Conservation (phyloP, 2,329 filamentous ascomycete species). For the Scedosporium boydii region DNA sequence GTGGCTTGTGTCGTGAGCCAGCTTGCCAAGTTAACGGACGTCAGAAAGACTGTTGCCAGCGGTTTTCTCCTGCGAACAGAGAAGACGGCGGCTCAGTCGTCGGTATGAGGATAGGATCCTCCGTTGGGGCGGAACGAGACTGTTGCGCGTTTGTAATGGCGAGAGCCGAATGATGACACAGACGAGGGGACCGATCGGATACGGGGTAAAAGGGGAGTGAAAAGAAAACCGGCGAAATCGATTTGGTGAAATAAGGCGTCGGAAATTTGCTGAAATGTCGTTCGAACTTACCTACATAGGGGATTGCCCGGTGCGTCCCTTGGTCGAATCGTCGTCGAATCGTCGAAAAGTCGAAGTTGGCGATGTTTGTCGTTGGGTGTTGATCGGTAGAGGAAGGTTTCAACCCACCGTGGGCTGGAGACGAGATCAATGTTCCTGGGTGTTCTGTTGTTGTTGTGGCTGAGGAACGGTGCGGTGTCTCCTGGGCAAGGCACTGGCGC, state of each 20-base stretch:
- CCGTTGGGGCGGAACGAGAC: background rate
- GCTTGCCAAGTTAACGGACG: background rate
- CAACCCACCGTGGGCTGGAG: background rate
- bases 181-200: background rate
- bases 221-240: background rate
- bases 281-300: background rate
- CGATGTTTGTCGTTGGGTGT: background rate
- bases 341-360: conserved; percentile 2
- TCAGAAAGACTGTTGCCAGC: background rate
- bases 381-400: background rate
- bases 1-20: background rate
- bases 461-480: conserved; percentile 3
- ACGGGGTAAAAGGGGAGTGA: background rate
- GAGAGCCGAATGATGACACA: background rate
- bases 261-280: background rate
- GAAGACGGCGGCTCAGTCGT: background rate
- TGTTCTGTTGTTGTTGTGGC: conserved; percentile 5
- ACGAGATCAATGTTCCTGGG: background rate
- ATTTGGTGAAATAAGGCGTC: background rate
- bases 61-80: background rate
- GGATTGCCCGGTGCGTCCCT: background rate
- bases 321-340: conserved; percentile 1
- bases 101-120: background rate
- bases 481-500: background rate
- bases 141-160: background rate